Evolutionary conservation across 805 yeast species (phyloP), one percentile per base, ranked within the genome.

Genomic region (Zygoascus ofunaensis): DNA sequence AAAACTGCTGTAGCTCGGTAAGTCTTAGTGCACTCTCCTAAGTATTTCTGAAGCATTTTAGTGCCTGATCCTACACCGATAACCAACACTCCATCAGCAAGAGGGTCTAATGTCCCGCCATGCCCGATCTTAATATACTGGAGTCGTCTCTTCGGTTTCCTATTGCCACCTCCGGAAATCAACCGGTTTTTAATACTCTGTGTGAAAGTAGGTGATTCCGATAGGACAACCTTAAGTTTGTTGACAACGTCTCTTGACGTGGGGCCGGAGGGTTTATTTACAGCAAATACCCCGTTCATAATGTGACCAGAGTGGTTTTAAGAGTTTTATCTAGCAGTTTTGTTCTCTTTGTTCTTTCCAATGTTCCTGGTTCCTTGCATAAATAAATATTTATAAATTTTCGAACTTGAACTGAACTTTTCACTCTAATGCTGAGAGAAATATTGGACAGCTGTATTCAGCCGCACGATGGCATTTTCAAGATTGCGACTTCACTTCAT

Each of bases 71-170:
- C 96, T n/a, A 92, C 76, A 4, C 98, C 99, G 44, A 92, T 71
- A 1, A 94, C 90, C 28, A 68, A 62, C 1, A 90, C 89, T 8
- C 99, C 99, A n/a, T 87, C 79, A 0, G 99, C 99, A 36, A 85
- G 64, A 0, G 97, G 97, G 57, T 92, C 99, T 33, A 92, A 68
- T 0, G 99, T 92, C 7, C 99, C 99, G 17, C 98, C 99, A 62
- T 92, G 99, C 1, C 99, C 99, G 70, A 90, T 82, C 57, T 92
- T 92, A 28, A 89, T 79, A 54, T 79, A 80, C 46, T 75, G 74
- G 43, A 75, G 72, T 47, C 73, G 71, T 71, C 32, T 66, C 17
- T 24, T 37, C 3, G 33, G 41, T 24, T 37, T 37, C 7, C 15
- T 15, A 21, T 35, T 30, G 15, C 24, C 15, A 20, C 24, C 35